Evolutionary conservation across 1,284 basidiomycete genomes (phyloP), one percentile per base, ranked within the genome.

Genomic region (Ustilago nuda): DNA sequence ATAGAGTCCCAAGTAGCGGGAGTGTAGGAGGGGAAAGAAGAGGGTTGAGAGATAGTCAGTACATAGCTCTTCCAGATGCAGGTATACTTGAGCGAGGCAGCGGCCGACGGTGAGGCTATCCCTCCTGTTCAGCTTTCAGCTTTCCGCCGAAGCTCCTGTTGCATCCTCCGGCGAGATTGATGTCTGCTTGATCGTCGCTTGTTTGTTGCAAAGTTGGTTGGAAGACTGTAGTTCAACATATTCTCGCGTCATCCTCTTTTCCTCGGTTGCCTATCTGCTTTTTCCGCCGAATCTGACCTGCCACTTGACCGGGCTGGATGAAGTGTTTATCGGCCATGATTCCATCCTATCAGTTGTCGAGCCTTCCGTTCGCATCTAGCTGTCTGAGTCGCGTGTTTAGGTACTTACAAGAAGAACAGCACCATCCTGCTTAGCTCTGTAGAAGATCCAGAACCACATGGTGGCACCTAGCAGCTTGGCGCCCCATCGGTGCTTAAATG

Each of bases 401-500:
- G 48, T 23, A 82, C 82, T 80, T 72, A 85, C 84, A 46, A 85
- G 70, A 23, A 85, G 59, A 43, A 85, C 83, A 33, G 84, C 78
- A 36, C 84, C 84, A 56, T 85, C 84, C 66, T 85, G 81, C 67
- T 81, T 84, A 46, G 79, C 80, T 13, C 84, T 68, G 66, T 85
- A 85, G 45, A 85, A 78, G 67, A 85, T 82, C 80, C 79, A 85
- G 69, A 85, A 85, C 82, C 82, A 84, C 83, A 85, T 84, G 51
- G 81, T 80, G 6, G 77, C 84, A 33, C 84, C 84, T 19, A 85
- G 69, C 17, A 85, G 55, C 64, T 81, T 82, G 52, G 84, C 82
- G 6, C 73, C 75, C 62, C 67, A 79, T 12, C 81, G 65, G 63
- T 85, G 84, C 58, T 76, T 78, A 56, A 82, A 73, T 3, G 82